phyloP scores from a whole-genome alignment of 2,329 filamentous ascomycete species.

The Ascochyta clinopodiicola region DNA sequence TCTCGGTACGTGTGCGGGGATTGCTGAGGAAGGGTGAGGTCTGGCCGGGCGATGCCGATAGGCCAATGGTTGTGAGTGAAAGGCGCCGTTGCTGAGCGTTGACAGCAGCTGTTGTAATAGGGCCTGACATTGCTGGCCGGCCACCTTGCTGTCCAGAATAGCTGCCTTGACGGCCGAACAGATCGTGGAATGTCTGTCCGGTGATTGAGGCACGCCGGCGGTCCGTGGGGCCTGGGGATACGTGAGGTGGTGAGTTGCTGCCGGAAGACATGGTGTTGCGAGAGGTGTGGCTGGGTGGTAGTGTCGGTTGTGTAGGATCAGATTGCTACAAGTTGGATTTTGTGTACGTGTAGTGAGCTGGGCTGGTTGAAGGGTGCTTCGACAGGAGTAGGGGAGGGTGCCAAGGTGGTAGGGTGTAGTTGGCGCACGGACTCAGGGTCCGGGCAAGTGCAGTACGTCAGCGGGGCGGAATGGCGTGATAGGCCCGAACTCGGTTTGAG shows the following conservation, averaged over 20 bases:
- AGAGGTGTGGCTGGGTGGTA: constrained; percentile 3
- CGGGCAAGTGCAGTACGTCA: constrained; percentile 31
- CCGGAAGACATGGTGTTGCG: constrained; percentile 46
- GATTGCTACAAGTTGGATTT: constrained; percentile 1
- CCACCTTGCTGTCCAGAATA: constrained; percentile 40
- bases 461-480: constrained; percentile 37
- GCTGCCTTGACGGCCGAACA: constrained; percentile 52
- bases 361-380: constrained; percentile 6
- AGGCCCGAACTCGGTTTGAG: constrained; percentile 23
- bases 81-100: constrained; percentile 58
- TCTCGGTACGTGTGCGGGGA: constrained; percentile 53
- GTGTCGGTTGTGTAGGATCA: background rate
- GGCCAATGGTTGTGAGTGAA: constrained; percentile 58
- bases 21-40: constrained; percentile 49
- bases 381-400: constrained; percentile 23
- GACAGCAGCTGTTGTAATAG: constrained; percentile 57
- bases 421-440: constrained; percentile 31
- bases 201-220: constrained; percentile 56
- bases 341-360: background rate
- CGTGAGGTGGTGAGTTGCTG: constrained; percentile 49
- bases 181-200: constrained; percentile 57
- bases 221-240: constrained; percentile 45
- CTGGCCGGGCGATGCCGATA: constrained; percentile 53
- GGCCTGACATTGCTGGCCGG: constrained; percentile 49
- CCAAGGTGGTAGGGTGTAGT: constrained; percentile 26